A percentile compares a stretch with the other conserved stretches of the same genome.
Evolutionary conservation across 495 filamentous ascomycete species (phyloP).

Genomic region (Trypethelium eluteriae): DNA sequence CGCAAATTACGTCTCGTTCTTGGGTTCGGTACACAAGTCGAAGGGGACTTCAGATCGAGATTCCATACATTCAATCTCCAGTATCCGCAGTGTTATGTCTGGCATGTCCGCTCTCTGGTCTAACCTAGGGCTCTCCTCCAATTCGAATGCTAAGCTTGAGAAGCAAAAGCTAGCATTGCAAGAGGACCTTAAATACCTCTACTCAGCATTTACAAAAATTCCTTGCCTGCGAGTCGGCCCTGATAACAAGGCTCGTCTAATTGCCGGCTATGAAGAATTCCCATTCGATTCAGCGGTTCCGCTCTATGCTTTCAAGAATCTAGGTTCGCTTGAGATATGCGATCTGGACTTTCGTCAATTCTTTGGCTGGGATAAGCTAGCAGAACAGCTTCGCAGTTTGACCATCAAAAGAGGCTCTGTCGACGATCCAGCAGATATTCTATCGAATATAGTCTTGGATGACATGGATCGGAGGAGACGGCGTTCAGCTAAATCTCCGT

Average conservation of each 20-base stretch:
- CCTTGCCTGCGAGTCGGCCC: slow-evolving; percentile 81
- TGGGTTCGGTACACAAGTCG: slow-evolving; percentile 67
- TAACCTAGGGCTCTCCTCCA: slow-evolving; percentile 70
- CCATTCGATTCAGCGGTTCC: slow-evolving; percentile 98
- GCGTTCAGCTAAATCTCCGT: slow-evolving; percentile 78
- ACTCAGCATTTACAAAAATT: slow-evolving; percentile 97
- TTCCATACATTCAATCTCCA: slow-evolving; percentile 91
- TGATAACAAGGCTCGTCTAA: slow-evolving; percentile 79
- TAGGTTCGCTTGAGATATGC: slow-evolving; percentile 84
- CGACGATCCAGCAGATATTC: slow-evolving; percentile 81
- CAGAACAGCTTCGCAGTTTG: slow-evolving; percentile 83
- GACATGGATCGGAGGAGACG: slow-evolving; percentile 87
- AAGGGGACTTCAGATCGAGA: slow-evolving; percentile 75
- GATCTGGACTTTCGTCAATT: slow-evolving; percentile 95
- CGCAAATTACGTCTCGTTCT: slow-evolving; percentile 92
- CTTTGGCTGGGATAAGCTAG: slow-evolving; percentile 89
- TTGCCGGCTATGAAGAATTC: slow-evolving; percentile 92
- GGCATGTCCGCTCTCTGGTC: slow-evolving; percentile 90
- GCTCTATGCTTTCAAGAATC: slow-evolving; percentile 88
- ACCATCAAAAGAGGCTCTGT: slow-evolving; percentile 80
- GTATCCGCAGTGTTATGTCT: slow-evolving; percentile 94
- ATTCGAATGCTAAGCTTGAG: slow-evolving; percentile 69
- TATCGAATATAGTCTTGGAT: slow-evolving; percentile 88
- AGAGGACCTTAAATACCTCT: slow-evolving; percentile 86
- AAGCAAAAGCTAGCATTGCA: slow-evolving; percentile 77